Evolutionary conservation across 1,139 yeast species (phyloP), one percentile per base, ranked within the genome.

Genomic region (Hyphopichia buzzinii): DNA sequence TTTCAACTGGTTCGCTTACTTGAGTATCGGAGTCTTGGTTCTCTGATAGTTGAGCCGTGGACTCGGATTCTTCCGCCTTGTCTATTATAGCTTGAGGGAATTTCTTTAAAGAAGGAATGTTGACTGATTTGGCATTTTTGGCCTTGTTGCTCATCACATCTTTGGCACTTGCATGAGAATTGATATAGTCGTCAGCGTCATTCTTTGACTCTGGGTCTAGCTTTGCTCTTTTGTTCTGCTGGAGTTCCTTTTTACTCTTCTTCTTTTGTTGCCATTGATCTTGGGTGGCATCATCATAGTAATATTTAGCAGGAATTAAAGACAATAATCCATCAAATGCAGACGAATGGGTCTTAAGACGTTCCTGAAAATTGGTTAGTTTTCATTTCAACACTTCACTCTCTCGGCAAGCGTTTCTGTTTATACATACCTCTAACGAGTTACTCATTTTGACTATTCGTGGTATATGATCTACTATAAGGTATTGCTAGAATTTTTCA

Each of bases 261-360:
- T 86, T 85, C 65, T 82, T 85, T 49, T 83, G 84, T 49, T 81
- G 82, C 97, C 97, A 90, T 62, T 90, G 97, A 39, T 84, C 84
- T 52, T 84, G 81, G 33, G 81, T 83, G 30, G 84, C 87, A 46
- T 79, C 85, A 54, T 80, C 86, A 55, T 87, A 88, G 57, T 90
- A 90, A 54, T 84, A 88, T 55, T 89, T 88, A 8, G 97, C 95
- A 7, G 98, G 97, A 41, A 92, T 89, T 56, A 92, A 69, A 16
- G 97, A 87, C 43, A 92, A 68, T 39, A 92, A 69, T 29, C 97
- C 96, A 56, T 87, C 90, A 59, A 92, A 90, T 6, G 97, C 94
- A 40, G 82, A 73, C 14, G 96, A 84, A 55, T 88, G 95, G 35
- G 84, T 79, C 59, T 82, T 80, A 47, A 89, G 74, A 50, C 96